A percentile compares a stretch with the other conserved stretches of the same genome.
phyloP scores from a whole-genome alignment of 345 rosid species.

The sweet orange (Citrus sinensis) region DVS_A1.0 CM039169.1:26381001-26381500 shows the following conservation, averaged over 20 bases:
- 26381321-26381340: constrained; percentile 81
- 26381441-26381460: constrained; percentile 85
- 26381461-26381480: constrained; percentile 80
- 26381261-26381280: background rate
- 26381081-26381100: constrained; percentile 19
- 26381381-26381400: constrained; percentile 39
- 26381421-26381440: constrained; percentile 71
- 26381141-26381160: background rate
- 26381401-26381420: constrained; percentile 67
- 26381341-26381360: constrained; percentile 63
- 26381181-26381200: background rate
- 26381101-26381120: background rate
- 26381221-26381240: background rate
- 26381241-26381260: background rate
- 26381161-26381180: background rate
- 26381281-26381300: background rate
- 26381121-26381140: background rate
- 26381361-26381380: constrained; percentile 85
- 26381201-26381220: background rate
- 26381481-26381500: constrained; percentile 79
- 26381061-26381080: constrained; percentile 96
- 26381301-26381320: constrained; percentile 81
- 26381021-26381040: constrained; percentile 28
- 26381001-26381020: background rate
- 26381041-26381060: constrained; percentile 62